Base-by-base conservation (phyloP, 257 asterid species). In the Lithospermum erythrorhizon region DNA sequence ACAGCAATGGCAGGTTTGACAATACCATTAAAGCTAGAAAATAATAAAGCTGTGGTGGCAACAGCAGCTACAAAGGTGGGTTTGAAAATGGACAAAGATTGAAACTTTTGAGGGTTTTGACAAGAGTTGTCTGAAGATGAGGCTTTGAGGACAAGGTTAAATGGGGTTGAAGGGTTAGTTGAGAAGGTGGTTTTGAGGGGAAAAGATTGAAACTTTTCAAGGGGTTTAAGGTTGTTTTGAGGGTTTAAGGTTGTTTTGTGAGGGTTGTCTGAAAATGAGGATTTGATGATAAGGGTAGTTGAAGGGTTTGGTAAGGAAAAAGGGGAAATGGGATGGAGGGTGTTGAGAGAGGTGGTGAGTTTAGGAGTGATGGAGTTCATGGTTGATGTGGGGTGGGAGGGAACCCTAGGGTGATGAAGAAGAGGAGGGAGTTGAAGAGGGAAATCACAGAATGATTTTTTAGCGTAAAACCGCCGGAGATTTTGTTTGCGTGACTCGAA, bases 311-410 rank as follows among this genome's bases (percentile, higher is more conserved):
- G 8, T 3, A 74, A 68, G 58, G 80, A 59, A 59, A 71, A 51
- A 22, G 68, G 68, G 61, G 76, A 68, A n/a, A 66, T 41, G 21
- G 67, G 72, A 45, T 65, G 72, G 19, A 27, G 71, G 64, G 55
- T 30, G 53, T 57, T 49, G 57, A 48, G 35, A 1, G 66, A 54
- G 24, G 20, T 17, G 58, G 69, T 59, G 17, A 68, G n/a, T 60
- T 66, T 69, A 9, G 69, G 58, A 41, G 71, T 72, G 58, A 61
- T 58, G 60, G 80, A 41, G 61, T 70, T 56, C 82, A 77, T 73
- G 29, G 58, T n/a, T 15, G 74, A 6, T 21, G 9, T 48, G 18
- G 5, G 3, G 13, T 0, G 11, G 45, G 61, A 51, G 52, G 5
- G 45, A 27, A 3, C 6, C 32, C 32, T 27, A 7, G 0, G 6